Percentiles rank a stretch among this genome's conserved stretches.
phyloP scores from a whole-genome alignment of 805 yeast genomes.

The Kluyveromyces nonfermentans region DNA sequence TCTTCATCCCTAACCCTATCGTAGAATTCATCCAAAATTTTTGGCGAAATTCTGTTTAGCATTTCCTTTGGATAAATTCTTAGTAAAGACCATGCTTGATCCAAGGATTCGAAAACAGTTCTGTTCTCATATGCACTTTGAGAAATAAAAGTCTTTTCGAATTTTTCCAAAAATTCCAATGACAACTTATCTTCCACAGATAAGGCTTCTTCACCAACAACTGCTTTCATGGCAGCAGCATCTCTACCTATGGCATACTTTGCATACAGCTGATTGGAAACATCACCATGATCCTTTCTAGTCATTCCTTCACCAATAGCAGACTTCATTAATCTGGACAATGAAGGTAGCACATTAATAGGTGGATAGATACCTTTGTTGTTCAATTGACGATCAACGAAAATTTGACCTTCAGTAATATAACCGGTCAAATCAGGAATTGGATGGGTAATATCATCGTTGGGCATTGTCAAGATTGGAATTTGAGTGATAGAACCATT shows the following conservation, averaged over 20 bases:
- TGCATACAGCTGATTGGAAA: constrained; percentile 96
- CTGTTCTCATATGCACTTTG: constrained; percentile 98
- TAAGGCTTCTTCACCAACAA: constrained; percentile 98
- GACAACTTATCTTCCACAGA: constrained; percentile 96
- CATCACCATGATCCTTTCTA: constrained; percentile 99
- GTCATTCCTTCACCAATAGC: constrained; percentile 99
- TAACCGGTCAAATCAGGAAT: constrained; percentile 99
- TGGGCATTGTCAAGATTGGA: constrained; percentile 98
- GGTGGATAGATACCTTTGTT: constrained; percentile 99
- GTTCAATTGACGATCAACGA: constrained; percentile 89
- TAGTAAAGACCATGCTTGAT: constrained; percentile 94
- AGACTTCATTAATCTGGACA: constrained; percentile 96
- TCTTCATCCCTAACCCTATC: constrained; percentile 74
- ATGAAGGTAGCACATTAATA: constrained; percentile 93
- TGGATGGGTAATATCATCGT: constrained; percentile 99
- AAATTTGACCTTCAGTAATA: constrained; percentile 98
- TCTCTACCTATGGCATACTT: constrained; percentile 99
- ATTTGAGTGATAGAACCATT: constrained; percentile 98
- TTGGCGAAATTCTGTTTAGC: constrained; percentile 97
- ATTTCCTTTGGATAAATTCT: constrained; percentile 99
- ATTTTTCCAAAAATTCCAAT: constrained; percentile 93
- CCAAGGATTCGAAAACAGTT: constrained; percentile 88
- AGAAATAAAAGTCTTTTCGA: constrained; percentile 87
- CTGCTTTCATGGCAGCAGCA: constrained; percentile 99
- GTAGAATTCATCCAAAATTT: constrained; percentile 90